A percentile compares a stretch with the other conserved stretches of the same genome.
phyloP scores from a whole-genome alignment of 108 stramenopile species.

The Discostella stelligeroides region DNA sequence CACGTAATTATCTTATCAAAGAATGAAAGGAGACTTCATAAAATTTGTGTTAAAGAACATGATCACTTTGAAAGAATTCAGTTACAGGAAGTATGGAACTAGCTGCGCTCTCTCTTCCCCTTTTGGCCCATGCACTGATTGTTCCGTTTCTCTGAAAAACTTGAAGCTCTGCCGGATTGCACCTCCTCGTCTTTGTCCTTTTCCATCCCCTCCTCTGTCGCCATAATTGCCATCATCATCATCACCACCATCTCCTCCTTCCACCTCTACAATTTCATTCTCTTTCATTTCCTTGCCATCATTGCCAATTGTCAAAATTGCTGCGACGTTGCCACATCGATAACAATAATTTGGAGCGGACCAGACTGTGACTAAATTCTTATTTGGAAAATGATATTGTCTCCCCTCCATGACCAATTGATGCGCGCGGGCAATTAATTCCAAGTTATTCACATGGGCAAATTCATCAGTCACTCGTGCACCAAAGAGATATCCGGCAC shows the following conservation, averaged over 20 bases:
- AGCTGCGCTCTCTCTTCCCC: conserved; percentile 86
- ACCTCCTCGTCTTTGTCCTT: conserved; percentile 25
- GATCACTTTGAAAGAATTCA: no score
- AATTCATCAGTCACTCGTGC: conserved; percentile 91
- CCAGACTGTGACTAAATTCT: conserved; percentile 91
- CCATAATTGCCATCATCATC: conserved; percentile 12
- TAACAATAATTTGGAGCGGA: conserved; percentile 98
- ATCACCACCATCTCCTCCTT: conserved; percentile 50
- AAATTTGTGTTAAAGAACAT: no score
- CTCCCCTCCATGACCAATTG: conserved; percentile 97
- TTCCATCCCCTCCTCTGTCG: conserved; percentile 14
- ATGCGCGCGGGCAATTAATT: conserved; percentile 94
- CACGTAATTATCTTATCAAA: no score
- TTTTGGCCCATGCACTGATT: conserved; percentile 82
- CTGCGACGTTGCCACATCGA: conserved; percentile 97
- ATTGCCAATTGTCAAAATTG: conserved; percentile 71
- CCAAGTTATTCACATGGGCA: conserved; percentile 88
- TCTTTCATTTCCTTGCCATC: conserved; percentile 60
- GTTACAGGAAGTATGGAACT: conserved; percentile 91
- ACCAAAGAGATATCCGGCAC: conserved; percentile 95
- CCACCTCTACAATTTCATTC: conserved; percentile 59
- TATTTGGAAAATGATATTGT: conserved; percentile 85
- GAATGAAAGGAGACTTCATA: no score
- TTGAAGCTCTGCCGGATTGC: conserved; percentile 77
- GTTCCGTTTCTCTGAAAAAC: conserved; percentile 84